Evolutionary conservation across 179 eudicot species (phyloP).

Genomic region (Silene vulgaris): DNA sequence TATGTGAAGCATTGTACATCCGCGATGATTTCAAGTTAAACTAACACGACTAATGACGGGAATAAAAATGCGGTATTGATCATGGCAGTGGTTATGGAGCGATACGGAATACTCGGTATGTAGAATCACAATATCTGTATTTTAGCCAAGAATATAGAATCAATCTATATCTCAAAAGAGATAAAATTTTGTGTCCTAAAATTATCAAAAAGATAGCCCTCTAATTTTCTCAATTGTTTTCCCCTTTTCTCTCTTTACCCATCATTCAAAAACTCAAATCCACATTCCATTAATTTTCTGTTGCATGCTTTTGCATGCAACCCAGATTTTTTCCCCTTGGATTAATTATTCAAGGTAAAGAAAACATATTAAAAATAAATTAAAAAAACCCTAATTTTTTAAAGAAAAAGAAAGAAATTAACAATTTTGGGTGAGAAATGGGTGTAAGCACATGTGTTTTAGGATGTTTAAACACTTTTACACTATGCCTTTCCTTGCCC

Average conservation of each 20-base stretch:
- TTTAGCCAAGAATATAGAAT: constrained; percentile 7
- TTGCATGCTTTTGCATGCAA: constrained; percentile 16
- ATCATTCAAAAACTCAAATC: constrained; percentile 6
- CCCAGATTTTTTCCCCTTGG: constrained; percentile 12
- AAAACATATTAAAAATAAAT: neutral
- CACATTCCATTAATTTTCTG: neutral
- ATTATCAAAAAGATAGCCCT: constrained; percentile 4
- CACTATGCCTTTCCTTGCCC: constrained; percentile 32
- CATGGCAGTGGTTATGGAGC: neutral
- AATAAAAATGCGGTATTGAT: neutral
- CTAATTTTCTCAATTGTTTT: constrained; percentile 10
- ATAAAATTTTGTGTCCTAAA: neutral
- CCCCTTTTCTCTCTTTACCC: constrained; percentile 27
- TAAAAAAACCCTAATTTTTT: neutral
- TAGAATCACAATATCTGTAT: constrained; percentile 5
- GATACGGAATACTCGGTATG: neutral
- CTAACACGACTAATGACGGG: no score
- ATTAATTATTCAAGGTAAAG: constrained; percentile 12
- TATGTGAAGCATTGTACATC: no score
- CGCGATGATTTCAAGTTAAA: no score
- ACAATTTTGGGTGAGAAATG: constrained; percentile 13
- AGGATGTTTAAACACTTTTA: constrained; percentile 30
- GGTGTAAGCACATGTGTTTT: constrained; percentile 26
- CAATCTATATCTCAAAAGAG: neutral
- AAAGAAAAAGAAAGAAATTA: neutral